A percentile compares a stretch with the other conserved stretches of the same genome.
phyloP scores from a whole-genome alignment of 306 rosid species.

The Trichosanthes cucumerina region DNA sequence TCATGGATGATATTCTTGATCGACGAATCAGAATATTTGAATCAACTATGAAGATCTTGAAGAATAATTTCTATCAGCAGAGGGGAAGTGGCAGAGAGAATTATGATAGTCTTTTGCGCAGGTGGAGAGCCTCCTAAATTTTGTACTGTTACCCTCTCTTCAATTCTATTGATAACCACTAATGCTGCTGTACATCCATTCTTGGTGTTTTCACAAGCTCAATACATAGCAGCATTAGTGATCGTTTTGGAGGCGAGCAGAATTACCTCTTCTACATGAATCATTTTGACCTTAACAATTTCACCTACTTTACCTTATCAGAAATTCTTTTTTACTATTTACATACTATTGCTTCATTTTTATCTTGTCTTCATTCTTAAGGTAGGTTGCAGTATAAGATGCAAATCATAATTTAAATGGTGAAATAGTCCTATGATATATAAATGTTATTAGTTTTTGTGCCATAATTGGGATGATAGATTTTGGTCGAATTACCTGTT shows the following conservation, averaged over 20 bases:
- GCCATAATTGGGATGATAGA: not conserved
- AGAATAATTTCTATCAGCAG: conserved; percentile 38
- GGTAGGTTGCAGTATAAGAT: not conserved
- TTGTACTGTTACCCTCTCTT: not conserved
- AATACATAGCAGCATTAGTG: not conserved
- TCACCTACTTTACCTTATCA: not conserved
- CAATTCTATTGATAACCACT: not conserved
- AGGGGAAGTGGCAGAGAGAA: conserved; percentile 45
- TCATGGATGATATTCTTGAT: conserved; percentile 44
- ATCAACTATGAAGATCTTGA: conserved; percentile 45
- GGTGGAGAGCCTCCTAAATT: conserved; percentile 26
- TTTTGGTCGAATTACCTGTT: not conserved
- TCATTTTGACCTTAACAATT: not conserved
- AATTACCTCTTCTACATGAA: not conserved
- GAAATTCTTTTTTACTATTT: not conserved
- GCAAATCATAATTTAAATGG: not conserved
- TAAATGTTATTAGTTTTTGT: not conserved
- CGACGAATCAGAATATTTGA: conserved; percentile 32
- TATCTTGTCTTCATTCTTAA: not conserved
- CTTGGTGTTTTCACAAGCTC: not conserved
- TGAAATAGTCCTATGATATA: not conserved
- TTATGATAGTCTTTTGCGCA: conserved; percentile 38
- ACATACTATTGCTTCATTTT: not conserved
- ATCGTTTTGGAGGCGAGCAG: not conserved
- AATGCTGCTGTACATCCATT: not conserved